A percentile compares a stretch with the other conserved stretches of the same genome.
Evolutionary conservation across 2,329 filamentous ascomycete genomes (phyloP).

Genomic region (Colletotrichum musicola): DNA sequence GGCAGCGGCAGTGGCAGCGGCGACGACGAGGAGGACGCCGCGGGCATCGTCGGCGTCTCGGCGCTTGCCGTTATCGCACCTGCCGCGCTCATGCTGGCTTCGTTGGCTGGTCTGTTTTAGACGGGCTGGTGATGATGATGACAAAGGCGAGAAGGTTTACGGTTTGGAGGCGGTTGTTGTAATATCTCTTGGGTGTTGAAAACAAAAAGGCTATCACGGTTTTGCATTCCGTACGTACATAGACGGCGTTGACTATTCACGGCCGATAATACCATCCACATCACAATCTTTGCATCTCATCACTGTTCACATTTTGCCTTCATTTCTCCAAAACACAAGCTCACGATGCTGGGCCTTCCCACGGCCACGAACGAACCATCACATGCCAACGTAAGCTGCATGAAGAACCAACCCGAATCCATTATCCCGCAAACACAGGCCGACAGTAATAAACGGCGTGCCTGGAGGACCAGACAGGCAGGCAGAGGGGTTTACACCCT

Average conservation of each 20-base stretch:
- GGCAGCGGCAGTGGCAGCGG: conserved; percentile 15
- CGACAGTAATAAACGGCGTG: background rate
- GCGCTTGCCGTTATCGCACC: conserved; percentile 8
- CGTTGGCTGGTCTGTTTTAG: conserved; percentile 8
- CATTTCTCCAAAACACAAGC: too few relatives aligned
- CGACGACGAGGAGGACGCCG: conserved; percentile 20
- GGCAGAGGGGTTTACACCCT: background rate
- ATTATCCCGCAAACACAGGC: background rate
- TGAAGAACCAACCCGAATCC: background rate
- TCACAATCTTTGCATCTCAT: too few relatives aligned
- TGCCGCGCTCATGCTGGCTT: background rate
- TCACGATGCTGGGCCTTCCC: too few relatives aligned
- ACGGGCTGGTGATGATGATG: background rate
- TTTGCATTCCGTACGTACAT: background rate
- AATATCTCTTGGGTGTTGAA: background rate
- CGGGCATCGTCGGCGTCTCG: background rate
- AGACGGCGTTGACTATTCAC: background rate
- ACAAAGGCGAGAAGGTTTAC: background rate
- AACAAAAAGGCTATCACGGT: background rate
- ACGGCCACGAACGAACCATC: background rate
- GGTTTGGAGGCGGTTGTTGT: background rate
- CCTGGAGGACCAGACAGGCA: background rate
- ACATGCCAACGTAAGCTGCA: background rate
- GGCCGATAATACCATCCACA: background rate
- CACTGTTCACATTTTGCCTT: too few relatives aligned